A percentile compares a stretch with the other conserved stretches of the same genome.
These are phyloP conservation scores for Stachybotrys chartarum DNA, from an alignment of 2,329 filamentous ascomycete genomes.

Conservation along the genomic window DNA sequence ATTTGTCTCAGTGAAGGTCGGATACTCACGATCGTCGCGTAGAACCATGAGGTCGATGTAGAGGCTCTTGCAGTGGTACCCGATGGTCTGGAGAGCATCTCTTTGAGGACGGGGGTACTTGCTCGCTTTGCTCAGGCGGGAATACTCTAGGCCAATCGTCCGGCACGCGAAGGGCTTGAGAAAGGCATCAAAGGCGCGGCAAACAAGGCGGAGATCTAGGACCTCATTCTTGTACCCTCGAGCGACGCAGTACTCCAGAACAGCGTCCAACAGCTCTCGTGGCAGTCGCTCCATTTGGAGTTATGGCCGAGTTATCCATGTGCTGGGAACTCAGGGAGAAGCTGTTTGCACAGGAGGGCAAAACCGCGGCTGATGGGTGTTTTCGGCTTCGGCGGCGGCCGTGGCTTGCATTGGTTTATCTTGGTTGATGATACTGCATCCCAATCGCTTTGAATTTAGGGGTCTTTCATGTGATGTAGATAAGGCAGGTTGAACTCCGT, in stretches of 20 bases:
- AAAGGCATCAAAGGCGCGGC: conserved; percentile 38
- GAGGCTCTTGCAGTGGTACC: conserved; percentile 39
- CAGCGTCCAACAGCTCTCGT: conserved; percentile 37
- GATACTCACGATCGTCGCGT: conserved; percentile 38
- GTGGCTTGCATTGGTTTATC: too few relatives aligned
- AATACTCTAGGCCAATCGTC: conserved; percentile 43
- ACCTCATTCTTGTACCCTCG: conserved; percentile 36
- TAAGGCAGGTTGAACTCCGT: too few relatives aligned
- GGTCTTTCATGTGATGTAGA: too few relatives aligned
- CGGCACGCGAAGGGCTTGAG: conserved; percentile 38
- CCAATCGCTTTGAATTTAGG: too few relatives aligned
- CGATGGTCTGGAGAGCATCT: conserved; percentile 37
- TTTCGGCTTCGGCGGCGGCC: too few relatives aligned
- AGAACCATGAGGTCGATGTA: conserved; percentile 47
- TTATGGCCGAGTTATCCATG: not conserved
- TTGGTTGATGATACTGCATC: too few relatives aligned
- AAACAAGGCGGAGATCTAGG: conserved; percentile 39
- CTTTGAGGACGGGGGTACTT: conserved; percentile 23
- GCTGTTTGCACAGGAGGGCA: too few relatives aligned
- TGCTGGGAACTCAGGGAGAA: not conserved
- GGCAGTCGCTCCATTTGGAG: conserved; percentile 37
- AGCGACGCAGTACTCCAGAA: conserved; percentile 35
- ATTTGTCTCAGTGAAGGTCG: not conserved
- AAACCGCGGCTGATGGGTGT: too few relatives aligned
- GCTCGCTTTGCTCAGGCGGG: conserved; percentile 33